Base-by-base conservation (phyloP, 768 basidiomycete genomes). In the Tricholoma saponaceum region DNA sequence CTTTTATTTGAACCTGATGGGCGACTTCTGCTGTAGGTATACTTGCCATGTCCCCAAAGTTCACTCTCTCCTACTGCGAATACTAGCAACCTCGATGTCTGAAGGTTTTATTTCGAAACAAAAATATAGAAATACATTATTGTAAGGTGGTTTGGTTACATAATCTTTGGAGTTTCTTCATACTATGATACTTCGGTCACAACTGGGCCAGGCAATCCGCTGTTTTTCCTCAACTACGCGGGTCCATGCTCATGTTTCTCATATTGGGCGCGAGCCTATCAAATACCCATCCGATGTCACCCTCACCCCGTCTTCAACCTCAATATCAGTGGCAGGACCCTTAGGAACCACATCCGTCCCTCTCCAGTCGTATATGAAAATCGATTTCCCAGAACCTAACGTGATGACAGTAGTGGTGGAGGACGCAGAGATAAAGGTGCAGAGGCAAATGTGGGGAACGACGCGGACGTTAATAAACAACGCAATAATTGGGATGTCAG, bases 391-490 rank as follows among this genome's bases (percentile, higher is more conserved):
- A 1, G 69, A 74, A 39, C 66, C 73, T 46, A 67, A 72, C 58
- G 69, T 68, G 13, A 67, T 82, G 63, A 69, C 74, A n/a, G 68
- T 83, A 22, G 59, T 79, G 6, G 85, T 96, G 44, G 80, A 88
- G 62, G 79, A 93, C 65, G 77, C 88, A 1, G 76, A 79, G 41
- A 68, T 84, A 52, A 90, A 92, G 69, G 74, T 83, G 53, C 95
- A 98, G 71, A 84, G 92, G 43, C 83, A 88, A 57, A 88, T 92
- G 81, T 98, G 96, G 95, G 96, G 96, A n/a, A 85, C 92, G 46
- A 95, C 92, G 13, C 85, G 95, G 54, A 89, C 94, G 0, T 80
- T 95, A 62, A 90, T 98, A 69, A 77, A 81, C 62, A 98, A 98
- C 69, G 95, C 95, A 14, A 83, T 99, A 60, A 79, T 76, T 13